Base-by-base conservation (phyloP, 352 stramenopile species). In the Globisporangium ultimum region DNA sequence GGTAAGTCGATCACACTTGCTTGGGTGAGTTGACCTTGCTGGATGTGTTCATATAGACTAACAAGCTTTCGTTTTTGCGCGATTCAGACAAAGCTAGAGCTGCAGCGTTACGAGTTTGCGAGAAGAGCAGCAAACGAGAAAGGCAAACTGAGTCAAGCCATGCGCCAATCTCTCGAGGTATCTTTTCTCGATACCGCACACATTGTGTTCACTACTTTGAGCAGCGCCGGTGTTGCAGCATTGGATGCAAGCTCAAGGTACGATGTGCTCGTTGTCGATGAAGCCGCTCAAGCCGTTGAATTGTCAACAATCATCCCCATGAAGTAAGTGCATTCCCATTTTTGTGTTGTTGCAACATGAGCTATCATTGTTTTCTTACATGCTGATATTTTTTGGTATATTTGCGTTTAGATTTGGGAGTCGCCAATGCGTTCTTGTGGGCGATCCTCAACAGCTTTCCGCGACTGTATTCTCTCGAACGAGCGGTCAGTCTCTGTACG, bases 191-290 rank as follows among this genome's bases (percentile, higher is more conserved):
- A 97, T 64, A 95, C 84, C 40, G 90, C 90, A 10, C 89, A 98
- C 45, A 91, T 98, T 45, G 85, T 97, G 2, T 98, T 98, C 48
- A 97, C 89, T 13, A 98, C 91, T 2, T 70, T 98, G 12, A 97
- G 88, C 61, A 96, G 86, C 53, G 88, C 87, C 10, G 91, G 89
- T 49, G 81, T 93, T 58, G 74, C 79, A 43, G 84, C 87, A 9
- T 66, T 96, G 17, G 84, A 96, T 66, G 83, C 81, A 13, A 90
- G 79, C 45, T 73, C 70, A 17, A 73, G 80, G 34, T 94, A 92
- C 45, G 87, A 96, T 41, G 84, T 94, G 4, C 60, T 96, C 20
- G 87, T 96, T 32, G 80, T 96, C 51, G 87, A 96, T 47, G 87
- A 96, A 84, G 84, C 84, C 28, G 87, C 87, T 5, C 87, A 96